Percentiles rank a stretch among this genome's conserved stretches.
Conservation (phyloP, 192 early-diverging fungal species). For the Backusella morwellensis region DNA sequence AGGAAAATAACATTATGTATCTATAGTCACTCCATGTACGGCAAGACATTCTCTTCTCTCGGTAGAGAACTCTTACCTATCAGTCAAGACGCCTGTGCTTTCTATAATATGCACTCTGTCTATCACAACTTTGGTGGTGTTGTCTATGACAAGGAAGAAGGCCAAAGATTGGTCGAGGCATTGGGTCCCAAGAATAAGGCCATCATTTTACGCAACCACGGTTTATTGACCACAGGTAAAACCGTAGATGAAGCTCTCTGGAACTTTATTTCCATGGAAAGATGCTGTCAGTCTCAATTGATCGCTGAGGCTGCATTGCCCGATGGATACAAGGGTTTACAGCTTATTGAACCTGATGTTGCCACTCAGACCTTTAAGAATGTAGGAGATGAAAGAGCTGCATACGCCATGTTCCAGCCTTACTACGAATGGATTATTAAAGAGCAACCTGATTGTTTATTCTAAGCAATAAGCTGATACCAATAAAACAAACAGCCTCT, state of each 20-base stretch:
- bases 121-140: constrained; percentile 57
- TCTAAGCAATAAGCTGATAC: neutral
- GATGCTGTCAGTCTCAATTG: constrained; percentile 54
- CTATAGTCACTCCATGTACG: constrained; percentile 55
- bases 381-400: constrained; percentile 17
- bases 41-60: constrained; percentile 55
- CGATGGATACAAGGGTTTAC: constrained; percentile 27
- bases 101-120: constrained; percentile 52
- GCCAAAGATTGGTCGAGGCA: constrained; percentile 44
- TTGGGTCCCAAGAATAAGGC: constrained; percentile 49
- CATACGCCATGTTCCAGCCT: constrained; percentile 29
- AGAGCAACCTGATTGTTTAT: constrained; percentile 18
- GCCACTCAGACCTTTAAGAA: constrained; percentile 15
- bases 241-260: constrained; percentile 56
- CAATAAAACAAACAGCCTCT: neutral
- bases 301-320: constrained; percentile 46
- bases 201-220: constrained; percentile 60
- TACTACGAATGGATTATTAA: constrained; percentile 21
- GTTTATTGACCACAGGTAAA: constrained; percentile 52
- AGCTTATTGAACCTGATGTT: constrained; percentile 23
- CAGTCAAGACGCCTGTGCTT: constrained; percentile 62
- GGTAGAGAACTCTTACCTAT: constrained; percentile 46
- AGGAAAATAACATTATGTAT: neutral
- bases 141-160: constrained; percentile 55
- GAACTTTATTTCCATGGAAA: constrained; percentile 56